A percentile compares a stretch with the other conserved stretches of the same genome.
These are phyloP conservation scores for Kodamaea nitidulidarum DNA, from an alignment of 805 yeast genomes.

Conservation along the genomic window DNA sequence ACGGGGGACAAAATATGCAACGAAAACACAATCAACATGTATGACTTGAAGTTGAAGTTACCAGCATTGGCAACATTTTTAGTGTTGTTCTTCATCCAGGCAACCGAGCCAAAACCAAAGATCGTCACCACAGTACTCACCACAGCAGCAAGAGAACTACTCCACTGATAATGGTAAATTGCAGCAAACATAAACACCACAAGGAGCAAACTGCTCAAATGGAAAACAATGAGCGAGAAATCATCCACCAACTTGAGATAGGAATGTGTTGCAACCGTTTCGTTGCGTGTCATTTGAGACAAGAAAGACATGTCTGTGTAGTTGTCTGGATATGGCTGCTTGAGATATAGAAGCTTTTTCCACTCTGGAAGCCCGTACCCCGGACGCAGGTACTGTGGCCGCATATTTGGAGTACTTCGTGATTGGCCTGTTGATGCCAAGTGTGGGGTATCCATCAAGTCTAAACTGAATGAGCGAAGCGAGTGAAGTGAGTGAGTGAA, in stretches of 20 bases:
- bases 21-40: conserved; percentile 63
- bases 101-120: conserved; percentile 25
- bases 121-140: conserved; percentile 24
- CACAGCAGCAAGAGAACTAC: conserved; percentile 41
- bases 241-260: conserved; percentile 65
- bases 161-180: conserved; percentile 48
- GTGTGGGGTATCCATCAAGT: neutral
- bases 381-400: conserved; percentile 2
- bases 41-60: conserved; percentile 49
- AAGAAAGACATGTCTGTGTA: conserved; percentile 80
- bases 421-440: neutral
- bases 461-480: too few species aligned
- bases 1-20: conserved; percentile 84
- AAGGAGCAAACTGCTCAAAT: conserved; percentile 58
- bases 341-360: conserved; percentile 81
- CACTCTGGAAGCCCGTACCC: conserved; percentile 43
- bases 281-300: conserved; percentile 72
- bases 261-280: conserved; percentile 67
- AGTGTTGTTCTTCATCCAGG: conserved; percentile 17
- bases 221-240: conserved; percentile 62
- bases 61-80: conserved; percentile 5
- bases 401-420: conserved; percentile 5
- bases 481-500: too few species aligned
- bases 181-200: conserved; percentile 70
- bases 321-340: conserved; percentile 87